Evolutionary conservation across 2,329 filamentous ascomycete species (phyloP).

Genomic region (Epicoccum nigrum): DNA sequence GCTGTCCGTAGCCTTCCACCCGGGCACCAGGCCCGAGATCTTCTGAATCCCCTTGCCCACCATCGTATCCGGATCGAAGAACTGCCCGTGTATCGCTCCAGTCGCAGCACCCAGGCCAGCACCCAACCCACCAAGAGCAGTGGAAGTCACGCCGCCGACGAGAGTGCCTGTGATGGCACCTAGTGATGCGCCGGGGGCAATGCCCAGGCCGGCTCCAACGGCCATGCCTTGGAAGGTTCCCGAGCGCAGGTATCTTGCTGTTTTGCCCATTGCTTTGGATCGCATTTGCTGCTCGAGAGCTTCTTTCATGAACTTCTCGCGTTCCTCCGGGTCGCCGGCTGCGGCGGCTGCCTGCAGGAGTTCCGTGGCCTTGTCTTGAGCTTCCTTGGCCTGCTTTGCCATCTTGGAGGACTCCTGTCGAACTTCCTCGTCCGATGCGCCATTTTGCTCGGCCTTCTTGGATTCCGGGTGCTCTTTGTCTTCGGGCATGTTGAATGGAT

Average conservation of each 20-base stretch:
- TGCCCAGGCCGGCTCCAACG: conserved; percentile 28
- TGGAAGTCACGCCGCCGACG: conserved; percentile 29
- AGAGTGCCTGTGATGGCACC: conserved; percentile 29
- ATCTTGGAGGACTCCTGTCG: conserved; percentile 29
- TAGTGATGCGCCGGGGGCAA: conserved; percentile 26
- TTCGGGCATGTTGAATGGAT: conserved; percentile 2
- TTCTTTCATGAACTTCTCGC: conserved; percentile 30
- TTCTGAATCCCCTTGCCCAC: conserved; percentile 27
- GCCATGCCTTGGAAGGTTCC: conserved; percentile 34
- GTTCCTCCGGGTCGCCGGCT: conserved; percentile 25
- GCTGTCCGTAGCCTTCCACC: conserved; percentile 26
- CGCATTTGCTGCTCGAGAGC: conserved; percentile 29
- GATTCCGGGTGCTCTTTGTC: background rate
- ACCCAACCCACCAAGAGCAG: conserved; percentile 27
- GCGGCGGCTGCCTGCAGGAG: conserved; percentile 26
- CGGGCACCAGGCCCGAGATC: conserved; percentile 20
- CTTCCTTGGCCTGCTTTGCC: conserved; percentile 23
- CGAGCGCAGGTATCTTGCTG: conserved; percentile 33
- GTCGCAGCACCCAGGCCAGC: conserved; percentile 26
- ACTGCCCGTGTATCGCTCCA: conserved; percentile 25
- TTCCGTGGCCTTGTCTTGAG: conserved; percentile 28
- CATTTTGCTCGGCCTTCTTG: background rate
- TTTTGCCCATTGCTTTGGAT: conserved; percentile 33
- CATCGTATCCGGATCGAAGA: conserved; percentile 19
- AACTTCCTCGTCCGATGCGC: conserved; percentile 25